Evolutionary conservation across 768 basidiomycete species (phyloP), one percentile per base, ranked within the genome.

Genomic region (Suillus clintonianus): DNA sequence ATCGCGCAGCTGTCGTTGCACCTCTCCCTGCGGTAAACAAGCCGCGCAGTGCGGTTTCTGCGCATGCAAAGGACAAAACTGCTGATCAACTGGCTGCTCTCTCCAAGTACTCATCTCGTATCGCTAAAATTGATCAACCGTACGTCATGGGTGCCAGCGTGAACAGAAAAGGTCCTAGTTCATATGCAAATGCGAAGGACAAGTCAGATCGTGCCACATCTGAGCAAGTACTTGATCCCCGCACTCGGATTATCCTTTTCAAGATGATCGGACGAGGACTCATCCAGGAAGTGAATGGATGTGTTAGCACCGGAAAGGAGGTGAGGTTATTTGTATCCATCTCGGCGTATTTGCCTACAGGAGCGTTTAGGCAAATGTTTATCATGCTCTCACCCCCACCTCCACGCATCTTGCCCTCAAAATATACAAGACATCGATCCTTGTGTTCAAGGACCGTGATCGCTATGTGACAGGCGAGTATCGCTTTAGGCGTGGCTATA

Each of bases 281-380:
- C 17, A 85, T 99, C 15, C 87, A 91, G 60, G 91, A 94, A 74
- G 89, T 99, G 53, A 97, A 98, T 68, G 95, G 96, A 2, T 99
- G 97, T 77, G 89, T 99, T 48, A 95, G 93, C 71, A 98, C 97
- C 0, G 97, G 97, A 34, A 99, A 99, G 83, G 97, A 99, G 86
- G 95, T 93, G 61, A 22, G 83, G 68, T 9, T 2, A 34, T 62
- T 30, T 64, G 57, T 57, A 58, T 36, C 62, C 42, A 14, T 55
- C 63, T 64, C 41, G n/a, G 41, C n/a, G 65, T 65, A 68, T 60
- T 42, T 57, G 6, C 39, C 32, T 58, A 5, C 68, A 97, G 27
- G 24, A 41, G 15, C 11, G 17, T 57, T 27, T 41, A 57, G 95
- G 97, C 97, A 10, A 99, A 99, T 70, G 97, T 99, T 14, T 99